Percentiles rank a stretch among this genome's conserved stretches.
Conservation (phyloP, 805 yeast genomes). For the Metschnikowia rubicola region DNA sequence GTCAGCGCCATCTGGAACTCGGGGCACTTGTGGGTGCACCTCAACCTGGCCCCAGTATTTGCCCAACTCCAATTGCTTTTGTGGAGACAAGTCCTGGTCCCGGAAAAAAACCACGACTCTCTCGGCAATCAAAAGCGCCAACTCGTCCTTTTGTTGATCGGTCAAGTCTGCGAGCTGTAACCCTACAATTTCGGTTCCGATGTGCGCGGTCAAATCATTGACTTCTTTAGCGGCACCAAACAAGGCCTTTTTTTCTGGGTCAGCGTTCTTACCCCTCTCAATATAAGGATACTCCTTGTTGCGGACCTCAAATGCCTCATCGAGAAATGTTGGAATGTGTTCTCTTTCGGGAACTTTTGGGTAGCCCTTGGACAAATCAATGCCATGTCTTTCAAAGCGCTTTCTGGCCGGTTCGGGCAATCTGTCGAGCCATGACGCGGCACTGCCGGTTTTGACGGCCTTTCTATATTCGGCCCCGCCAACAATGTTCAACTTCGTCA, state of each 20-base stretch:
- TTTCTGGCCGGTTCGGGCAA: constrained; percentile 23
- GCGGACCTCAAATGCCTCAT: constrained; percentile 24
- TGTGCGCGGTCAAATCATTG: constrained; percentile 27
- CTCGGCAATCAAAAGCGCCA: constrained; percentile 30
- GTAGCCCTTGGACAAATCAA: constrained; percentile 27
- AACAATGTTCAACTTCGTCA: constrained; percentile 11
- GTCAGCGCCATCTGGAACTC: constrained; percentile 16
- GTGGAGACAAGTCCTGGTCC: constrained; percentile 31
- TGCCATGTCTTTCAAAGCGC: constrained; percentile 24
- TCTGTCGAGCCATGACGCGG: constrained; percentile 16
- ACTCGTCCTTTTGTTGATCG: constrained; percentile 29
- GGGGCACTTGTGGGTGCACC: constrained; percentile 19
- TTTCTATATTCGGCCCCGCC: constrained; percentile 11
- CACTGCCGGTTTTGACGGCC: constrained; percentile 11
- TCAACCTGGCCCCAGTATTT: constrained; percentile 18
- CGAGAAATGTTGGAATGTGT: constrained; percentile 24
- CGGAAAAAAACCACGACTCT: constrained; percentile 30
- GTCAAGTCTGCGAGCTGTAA: constrained; percentile 27
- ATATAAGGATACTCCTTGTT: constrained; percentile 23
- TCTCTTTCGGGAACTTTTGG: constrained; percentile 24
- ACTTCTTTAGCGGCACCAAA: constrained; percentile 31
- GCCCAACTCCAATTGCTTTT: constrained; percentile 25
- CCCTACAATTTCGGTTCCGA: constrained; percentile 31
- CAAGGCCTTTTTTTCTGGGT: constrained; percentile 30
- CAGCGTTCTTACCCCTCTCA: constrained; percentile 28